These are phyloP conservation scores for Cryptococcus maquisensis DNA, from an alignment of 1,284 basidiomycete genomes.

Conservation along the genomic window DNA sequence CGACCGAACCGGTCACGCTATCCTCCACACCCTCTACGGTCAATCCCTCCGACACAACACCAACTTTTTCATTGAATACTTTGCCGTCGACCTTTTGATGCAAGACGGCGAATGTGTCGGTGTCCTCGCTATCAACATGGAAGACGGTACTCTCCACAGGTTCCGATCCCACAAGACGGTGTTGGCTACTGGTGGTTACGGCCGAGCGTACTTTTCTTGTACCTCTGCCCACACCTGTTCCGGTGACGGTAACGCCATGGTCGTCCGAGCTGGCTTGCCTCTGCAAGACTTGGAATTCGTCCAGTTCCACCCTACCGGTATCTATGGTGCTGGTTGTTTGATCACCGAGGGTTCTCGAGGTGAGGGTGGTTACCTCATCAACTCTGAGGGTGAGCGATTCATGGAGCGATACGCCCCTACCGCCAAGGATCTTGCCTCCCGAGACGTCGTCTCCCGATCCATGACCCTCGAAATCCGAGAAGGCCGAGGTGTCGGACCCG, in stretches of 20 bases:
- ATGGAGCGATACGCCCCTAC: slow-evolving; percentile 99
- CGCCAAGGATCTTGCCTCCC: slow-evolving; percentile 98
- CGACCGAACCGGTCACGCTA: slow-evolving; percentile 97
- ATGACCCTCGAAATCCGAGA: slow-evolving; percentile 99
- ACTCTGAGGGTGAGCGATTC: slow-evolving; percentile 98
- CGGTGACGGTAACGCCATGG: slow-evolving; percentile 99
- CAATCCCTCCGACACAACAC: slow-evolving; percentile 99
- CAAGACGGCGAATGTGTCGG: slow-evolving; percentile 98
- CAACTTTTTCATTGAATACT: slow-evolving; percentile 99
- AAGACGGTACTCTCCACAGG: slow-evolving; percentile 97
- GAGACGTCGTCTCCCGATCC: slow-evolving; percentile 97
- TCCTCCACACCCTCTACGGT: slow-evolving; percentile 97
- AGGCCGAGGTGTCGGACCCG: slow-evolving; percentile 96
- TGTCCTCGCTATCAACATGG: slow-evolving; percentile 98
- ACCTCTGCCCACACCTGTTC: slow-evolving; percentile 99
- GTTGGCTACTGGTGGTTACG: slow-evolving; percentile 96
- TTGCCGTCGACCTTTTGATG: slow-evolving; percentile 98
- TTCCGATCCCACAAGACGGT: slow-evolving; percentile 99
- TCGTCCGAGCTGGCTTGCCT: slow-evolving; percentile 90
- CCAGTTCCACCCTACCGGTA: slow-evolving; percentile 99
- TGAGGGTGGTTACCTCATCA: slow-evolving; percentile 97
- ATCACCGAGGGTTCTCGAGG: slow-evolving; percentile 99
- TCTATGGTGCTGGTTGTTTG: slow-evolving; percentile 98
- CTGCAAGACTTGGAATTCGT: slow-evolving; percentile 98
- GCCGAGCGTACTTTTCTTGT: slow-evolving; percentile 97